A percentile compares a stretch with the other conserved stretches of the same genome.
Evolutionary conservation across 2,329 filamentous ascomycete species (phyloP).

Genomic region (Hortaea sp.): DNA sequence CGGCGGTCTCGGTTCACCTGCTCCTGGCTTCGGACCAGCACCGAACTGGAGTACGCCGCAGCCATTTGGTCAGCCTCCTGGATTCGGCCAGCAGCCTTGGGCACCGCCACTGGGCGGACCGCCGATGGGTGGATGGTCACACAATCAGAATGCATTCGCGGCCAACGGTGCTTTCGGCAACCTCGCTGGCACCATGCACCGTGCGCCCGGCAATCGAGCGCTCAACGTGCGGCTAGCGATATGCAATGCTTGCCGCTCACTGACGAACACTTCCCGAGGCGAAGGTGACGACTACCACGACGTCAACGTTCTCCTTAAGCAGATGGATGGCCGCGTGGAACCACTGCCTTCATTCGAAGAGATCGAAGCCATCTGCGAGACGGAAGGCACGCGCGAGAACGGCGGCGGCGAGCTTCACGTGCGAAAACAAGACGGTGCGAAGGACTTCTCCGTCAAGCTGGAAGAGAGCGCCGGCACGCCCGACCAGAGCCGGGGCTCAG

Average conservation of each 20-base stretch:
- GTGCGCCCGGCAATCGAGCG: constrained; percentile 38
- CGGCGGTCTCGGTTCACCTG: constrained; percentile 8
- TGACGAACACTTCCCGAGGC: constrained; percentile 34
- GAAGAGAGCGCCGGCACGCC: constrained; percentile 23
- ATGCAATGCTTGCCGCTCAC: constrained; percentile 64
- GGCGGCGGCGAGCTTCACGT: constrained; percentile 82
- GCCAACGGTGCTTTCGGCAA: constrained; percentile 39
- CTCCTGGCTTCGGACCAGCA: constrained; percentile 12
- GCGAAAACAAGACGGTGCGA: constrained; percentile 34
- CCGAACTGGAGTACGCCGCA: constrained; percentile 35
- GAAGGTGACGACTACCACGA: constrained; percentile 58
- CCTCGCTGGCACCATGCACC: constrained; percentile 41
- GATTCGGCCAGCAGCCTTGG: constrained; percentile 29
- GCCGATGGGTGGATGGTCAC: constrained; percentile 25
- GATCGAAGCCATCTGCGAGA: constrained; percentile 77
- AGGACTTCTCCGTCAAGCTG: constrained; percentile 34
- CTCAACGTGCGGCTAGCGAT: constrained; percentile 63
- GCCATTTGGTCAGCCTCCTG: constrained; percentile 28
- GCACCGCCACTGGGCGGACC: constrained; percentile 26
- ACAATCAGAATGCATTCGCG: constrained; percentile 31
- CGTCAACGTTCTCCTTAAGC: constrained; percentile 50
- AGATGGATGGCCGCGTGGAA: constrained; percentile 58
- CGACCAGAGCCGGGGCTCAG: constrained; percentile 14
- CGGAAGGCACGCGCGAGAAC: constrained; percentile 75
- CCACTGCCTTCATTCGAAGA: constrained; percentile 52